Evolutionary conservation across 2,329 filamentous ascomycete species (phyloP), one percentile per base, ranked within the genome.

Genomic region (Verticillium tricorpus): DNA sequence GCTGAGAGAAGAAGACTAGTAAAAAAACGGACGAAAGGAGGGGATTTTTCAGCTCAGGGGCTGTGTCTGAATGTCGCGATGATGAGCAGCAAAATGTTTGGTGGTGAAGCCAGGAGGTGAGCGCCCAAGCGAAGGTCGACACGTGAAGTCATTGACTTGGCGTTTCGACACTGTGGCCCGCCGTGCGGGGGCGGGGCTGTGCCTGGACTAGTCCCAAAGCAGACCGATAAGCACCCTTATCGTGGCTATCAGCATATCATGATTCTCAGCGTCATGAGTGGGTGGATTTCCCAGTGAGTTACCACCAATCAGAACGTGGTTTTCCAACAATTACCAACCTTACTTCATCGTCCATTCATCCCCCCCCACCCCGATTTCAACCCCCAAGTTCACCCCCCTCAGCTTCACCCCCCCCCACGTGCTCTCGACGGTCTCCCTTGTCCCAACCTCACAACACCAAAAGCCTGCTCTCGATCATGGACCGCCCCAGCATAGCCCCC

Each of bases 141-240:
- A 50, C 45, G 19, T 50, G 45, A 50, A 50, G 45, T 50, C 45
- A 22, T 50, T 8, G 45, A 50, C n/a, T 50, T 50, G 45, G 45
- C 45, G n/a, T 22, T 50, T 50, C n/a, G 45, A 50, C 45, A 25
- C 45, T 50, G 45, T 50, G 45, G 19, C 9, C 22, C 17, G 14
- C 22, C 14, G 31, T 58, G 57, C 57, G 57, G 57, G 57, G 57
- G 57, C 57, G 57, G 57, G 57, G 57, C 57, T 58, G 57, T 58
- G 57, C 57, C 57, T 39, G 57, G 19, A 35, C 45, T 50, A 50
- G 19, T 6, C 45, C 45, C 5, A n/a, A 50, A 12, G 2, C 8
- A n/a, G 45, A 22, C 45, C 22, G 45, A 50, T 50, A 50, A 50
- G 9, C 4, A 4, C 1, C 9, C n/a, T 50, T 50, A 50, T 50